phyloP scores from a whole-genome alignment of 164 flowering plant genomes.

The Stephania cephalantha region DNA sequence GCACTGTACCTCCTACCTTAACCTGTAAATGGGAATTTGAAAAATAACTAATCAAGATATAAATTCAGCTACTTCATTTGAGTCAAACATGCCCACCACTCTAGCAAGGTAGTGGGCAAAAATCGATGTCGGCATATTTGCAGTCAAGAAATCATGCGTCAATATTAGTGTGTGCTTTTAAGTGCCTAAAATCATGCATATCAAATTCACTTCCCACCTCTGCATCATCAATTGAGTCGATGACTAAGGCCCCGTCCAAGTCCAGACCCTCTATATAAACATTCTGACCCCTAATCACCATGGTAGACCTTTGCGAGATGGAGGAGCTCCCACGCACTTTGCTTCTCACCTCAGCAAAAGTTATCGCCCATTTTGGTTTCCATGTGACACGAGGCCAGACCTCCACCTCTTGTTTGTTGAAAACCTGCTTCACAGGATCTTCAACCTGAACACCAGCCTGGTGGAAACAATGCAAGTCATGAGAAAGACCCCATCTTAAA shows the following conservation, averaged over 20 bases:
- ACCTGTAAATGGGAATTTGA: conserved; percentile 36
- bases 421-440: conserved; percentile 55
- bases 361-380: conserved; percentile 85
- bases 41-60: background rate
- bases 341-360: conserved; percentile 58
- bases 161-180: background rate
- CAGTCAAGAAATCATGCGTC: background rate
- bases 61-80: background rate
- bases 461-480: conserved; percentile 7
- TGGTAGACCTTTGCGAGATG: conserved; percentile 69
- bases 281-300: conserved; percentile 57
- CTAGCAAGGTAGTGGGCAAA: no score
- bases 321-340: conserved; percentile 60
- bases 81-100: no score
- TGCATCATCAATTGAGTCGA: conserved; percentile 55
- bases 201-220: conserved; percentile 45
- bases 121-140: no score
- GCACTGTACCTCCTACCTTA: conserved; percentile 54
- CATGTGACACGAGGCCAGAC: conserved; percentile 90
- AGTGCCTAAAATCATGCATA: background rate
- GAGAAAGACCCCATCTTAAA: background rate
- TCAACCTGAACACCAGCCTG: conserved; percentile 77
- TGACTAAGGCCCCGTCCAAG: conserved; percentile 76
- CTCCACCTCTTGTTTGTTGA: conserved; percentile 92
- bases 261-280: conserved; percentile 56